phyloP scores from a whole-genome alignment of 2,329 filamentous ascomycete species.

The Lomentospora prolificans region DNA sequence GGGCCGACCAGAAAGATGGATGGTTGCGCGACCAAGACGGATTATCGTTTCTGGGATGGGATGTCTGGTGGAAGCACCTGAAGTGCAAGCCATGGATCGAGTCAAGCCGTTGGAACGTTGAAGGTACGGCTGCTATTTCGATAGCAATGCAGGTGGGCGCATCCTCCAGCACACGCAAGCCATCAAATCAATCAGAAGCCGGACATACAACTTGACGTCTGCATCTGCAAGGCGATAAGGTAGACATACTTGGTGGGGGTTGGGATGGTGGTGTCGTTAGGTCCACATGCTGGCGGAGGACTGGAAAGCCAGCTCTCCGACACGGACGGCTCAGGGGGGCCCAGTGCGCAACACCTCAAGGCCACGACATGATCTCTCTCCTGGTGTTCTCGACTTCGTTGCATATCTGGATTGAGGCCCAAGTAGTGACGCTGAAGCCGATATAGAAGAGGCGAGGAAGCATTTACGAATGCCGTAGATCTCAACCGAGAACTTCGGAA shows the following conservation, averaged over 20 bases:
- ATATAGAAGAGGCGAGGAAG: neutral
- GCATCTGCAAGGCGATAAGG: constrained; percentile 1
- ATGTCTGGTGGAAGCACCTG: neutral
- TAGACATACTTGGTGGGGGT: neutral
- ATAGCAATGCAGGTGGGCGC: neutral
- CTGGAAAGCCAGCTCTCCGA: no score
- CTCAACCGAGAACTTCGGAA: no score
- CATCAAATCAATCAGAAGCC: neutral
- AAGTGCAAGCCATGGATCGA: neutral
- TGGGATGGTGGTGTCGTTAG: constrained; percentile 1
- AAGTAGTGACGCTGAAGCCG: neutral
- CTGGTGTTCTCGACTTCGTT: neutral
- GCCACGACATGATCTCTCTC: no score
- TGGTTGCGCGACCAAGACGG: neutral
- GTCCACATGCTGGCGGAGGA: neutral
- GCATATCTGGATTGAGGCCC: neutral
- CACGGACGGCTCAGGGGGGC: no score
- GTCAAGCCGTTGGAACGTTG: neutral
- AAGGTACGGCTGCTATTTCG: neutral
- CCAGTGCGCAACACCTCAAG: no score
- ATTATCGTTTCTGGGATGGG: neutral
- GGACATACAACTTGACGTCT: constrained; percentile 1
- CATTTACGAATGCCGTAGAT: neutral
- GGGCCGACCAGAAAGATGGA: neutral
- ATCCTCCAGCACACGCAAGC: neutral